phyloP scores from a whole-genome alignment of 2,329 filamentous ascomycete genomes.

The Amauroascus niger region DNA sequence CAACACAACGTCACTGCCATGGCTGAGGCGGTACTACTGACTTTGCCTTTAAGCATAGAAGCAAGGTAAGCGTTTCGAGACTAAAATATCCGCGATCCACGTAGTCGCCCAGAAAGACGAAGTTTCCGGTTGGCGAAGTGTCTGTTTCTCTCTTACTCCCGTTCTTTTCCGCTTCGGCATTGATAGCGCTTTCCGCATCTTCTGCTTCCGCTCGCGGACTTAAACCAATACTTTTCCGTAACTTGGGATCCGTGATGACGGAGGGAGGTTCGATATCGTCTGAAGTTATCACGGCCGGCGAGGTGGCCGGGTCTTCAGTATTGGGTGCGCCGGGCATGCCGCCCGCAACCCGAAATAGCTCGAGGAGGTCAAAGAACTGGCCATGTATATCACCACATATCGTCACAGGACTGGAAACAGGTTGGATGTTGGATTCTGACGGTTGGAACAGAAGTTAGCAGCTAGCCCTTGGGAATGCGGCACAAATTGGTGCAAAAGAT shows the following conservation, averaged over 20 bases:
- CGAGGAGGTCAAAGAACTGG: slow-evolving; percentile 97
- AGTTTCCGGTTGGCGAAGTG: slow-evolving; percentile 11
- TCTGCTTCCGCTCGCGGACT: neutral
- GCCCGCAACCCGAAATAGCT: slow-evolving; percentile 97
- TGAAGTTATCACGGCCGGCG: slow-evolving; percentile 19
- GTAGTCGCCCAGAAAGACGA: slow-evolving; percentile 65
- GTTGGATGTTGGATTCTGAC: slow-evolving; percentile 93
- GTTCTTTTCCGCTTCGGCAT: neutral
- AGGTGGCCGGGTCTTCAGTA: slow-evolving; percentile 46
- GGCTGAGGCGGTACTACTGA: neutral
- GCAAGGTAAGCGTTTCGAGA: slow-evolving; percentile 91
- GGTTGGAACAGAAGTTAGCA: neutral
- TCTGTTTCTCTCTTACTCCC: neutral
- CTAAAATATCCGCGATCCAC: slow-evolving; percentile 99
- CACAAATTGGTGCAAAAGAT: neutral
- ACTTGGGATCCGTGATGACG: slow-evolving; percentile 14
- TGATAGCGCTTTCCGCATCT: neutral
- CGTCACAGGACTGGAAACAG: slow-evolving; percentile 92
- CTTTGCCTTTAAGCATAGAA: slow-evolving; percentile 37
- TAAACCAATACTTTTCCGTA: slow-evolving; percentile 11
- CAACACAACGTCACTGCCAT: neutral
- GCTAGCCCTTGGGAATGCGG: neutral
- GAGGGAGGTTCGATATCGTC: slow-evolving; percentile 14
- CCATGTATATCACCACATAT: slow-evolving; percentile 98
- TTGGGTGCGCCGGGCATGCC: slow-evolving; percentile 98